phyloP scores from a whole-genome alignment of 1,139 yeast genomes.

The Debaryomyces udenii region DNA sequence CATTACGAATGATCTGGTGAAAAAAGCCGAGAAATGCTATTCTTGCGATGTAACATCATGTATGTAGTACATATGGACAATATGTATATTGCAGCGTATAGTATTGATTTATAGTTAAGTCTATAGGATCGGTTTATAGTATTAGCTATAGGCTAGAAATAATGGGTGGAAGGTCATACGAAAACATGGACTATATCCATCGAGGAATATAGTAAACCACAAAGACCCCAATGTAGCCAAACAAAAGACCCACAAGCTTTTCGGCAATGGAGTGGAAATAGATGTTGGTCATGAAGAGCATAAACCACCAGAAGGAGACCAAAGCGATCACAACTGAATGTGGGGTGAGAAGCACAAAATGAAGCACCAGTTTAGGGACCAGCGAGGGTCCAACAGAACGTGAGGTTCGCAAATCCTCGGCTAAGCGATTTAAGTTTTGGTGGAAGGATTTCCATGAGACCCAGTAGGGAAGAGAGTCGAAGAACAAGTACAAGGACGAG shows the following conservation, averaged over 20 bases:
- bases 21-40: too few relatives aligned
- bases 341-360: conserved; percentile 38
- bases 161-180: too few relatives aligned
- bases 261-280: conserved; percentile 84
- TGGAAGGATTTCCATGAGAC: conserved; percentile 20
- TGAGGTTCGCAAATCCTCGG: not conserved
- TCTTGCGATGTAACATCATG: too few relatives aligned
- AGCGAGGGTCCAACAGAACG: not conserved
- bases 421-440: not conserved
- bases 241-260: conserved; percentile 64
- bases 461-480: conserved; percentile 59
- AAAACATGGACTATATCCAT: conserved; percentile 10
- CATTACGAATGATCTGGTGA: too few relatives aligned
- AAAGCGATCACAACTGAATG: conserved; percentile 46
- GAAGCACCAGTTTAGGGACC: not conserved
- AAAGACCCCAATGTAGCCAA: conserved; percentile 56
- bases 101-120: too few relatives aligned
- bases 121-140: too few relatives aligned
- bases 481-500: conserved; percentile 68
- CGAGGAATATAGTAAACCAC: conserved; percentile 42
- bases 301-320: conserved; percentile 75
- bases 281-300: conserved; percentile 81
- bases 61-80: too few relatives aligned
- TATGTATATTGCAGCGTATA: too few relatives aligned
- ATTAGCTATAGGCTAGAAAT: too few relatives aligned